Evolutionary conservation across 2,329 filamentous ascomycete genomes (phyloP).

Genomic region (Didymella keratinophila): DNA sequence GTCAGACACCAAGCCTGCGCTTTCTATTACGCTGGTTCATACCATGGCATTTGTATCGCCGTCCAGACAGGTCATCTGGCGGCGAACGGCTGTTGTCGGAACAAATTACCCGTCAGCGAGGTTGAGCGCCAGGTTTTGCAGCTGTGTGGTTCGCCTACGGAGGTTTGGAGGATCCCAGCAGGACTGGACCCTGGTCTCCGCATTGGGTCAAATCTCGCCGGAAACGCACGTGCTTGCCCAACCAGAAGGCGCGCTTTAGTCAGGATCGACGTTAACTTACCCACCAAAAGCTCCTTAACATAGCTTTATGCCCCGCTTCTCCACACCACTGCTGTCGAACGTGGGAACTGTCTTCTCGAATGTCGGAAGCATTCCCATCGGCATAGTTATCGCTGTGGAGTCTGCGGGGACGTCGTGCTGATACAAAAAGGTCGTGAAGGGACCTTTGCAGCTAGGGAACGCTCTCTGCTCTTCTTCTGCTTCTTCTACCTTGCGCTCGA

Average conservation of each 20-base stretch:
- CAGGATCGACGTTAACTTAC: conserved; percentile 12
- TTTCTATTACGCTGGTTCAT: conserved; percentile 11
- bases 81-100: conserved; percentile 24
- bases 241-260: conserved; percentile 27
- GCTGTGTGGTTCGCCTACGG: conserved; percentile 25
- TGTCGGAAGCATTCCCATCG: conserved; percentile 4
- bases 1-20: conserved; percentile 23
- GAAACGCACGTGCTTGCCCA: neutral
- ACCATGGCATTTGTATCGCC: conserved; percentile 47
- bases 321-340: conserved; percentile 28
- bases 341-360: conserved; percentile 22
- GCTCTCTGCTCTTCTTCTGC: neutral
- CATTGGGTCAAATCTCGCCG: conserved; percentile 1
- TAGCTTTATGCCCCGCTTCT: conserved; percentile 25
- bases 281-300: conserved; percentile 19
- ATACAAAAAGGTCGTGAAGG: neutral
- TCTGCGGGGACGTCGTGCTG: neutral
- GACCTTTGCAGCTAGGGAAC: neutral
- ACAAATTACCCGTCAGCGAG: conserved; percentile 32
- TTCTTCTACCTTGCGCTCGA: neutral
- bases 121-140: conserved; percentile 18
- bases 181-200: conserved; percentile 1
- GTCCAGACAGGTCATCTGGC: conserved; percentile 16
- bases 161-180: conserved; percentile 19
- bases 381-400: conserved; percentile 1